Evolutionary conservation across 768 basidiomycete genomes (phyloP).

Genomic region (Boletellus ananas): DNA sequence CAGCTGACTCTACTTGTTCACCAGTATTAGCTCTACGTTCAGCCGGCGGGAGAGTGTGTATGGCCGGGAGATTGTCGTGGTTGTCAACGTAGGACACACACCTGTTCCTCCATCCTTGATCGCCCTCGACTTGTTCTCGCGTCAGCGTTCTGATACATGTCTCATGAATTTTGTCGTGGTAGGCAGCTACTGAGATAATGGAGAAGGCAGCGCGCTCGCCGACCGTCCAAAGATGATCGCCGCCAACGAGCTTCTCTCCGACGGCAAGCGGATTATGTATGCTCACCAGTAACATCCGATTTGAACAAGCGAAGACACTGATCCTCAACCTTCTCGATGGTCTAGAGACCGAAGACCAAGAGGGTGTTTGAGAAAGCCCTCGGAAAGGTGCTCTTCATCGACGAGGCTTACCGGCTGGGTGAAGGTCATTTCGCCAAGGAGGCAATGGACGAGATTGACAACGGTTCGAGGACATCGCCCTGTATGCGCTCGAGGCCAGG

Average conservation of each 20-base stretch:
- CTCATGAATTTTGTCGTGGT: too few relatives aligned
- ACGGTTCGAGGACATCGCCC: too few relatives aligned
- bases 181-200: conserved; percentile 59
- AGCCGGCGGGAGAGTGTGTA: conserved; percentile 50
- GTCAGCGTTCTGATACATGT: too few relatives aligned
- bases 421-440: conserved; percentile 68
- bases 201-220: conserved; percentile 47
- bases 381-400: conserved; percentile 67
- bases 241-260: conserved; percentile 50
- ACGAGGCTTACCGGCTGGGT: conserved; percentile 65
- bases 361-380: conserved; percentile 61
- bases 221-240: conserved; percentile 53
- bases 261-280: conserved; percentile 50
- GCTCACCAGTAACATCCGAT: conserved; percentile 42
- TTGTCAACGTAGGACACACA: conserved; percentile 12
- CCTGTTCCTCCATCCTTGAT: background rate
- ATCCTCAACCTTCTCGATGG: conserved; percentile 32
- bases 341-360: conserved; percentile 50
- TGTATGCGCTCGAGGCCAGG: too few relatives aligned
- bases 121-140: background rate
- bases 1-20: background rate
- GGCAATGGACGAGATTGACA: conserved; percentile 74
- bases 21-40: conserved; percentile 30
- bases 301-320: conserved; percentile 26
- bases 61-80: conserved; percentile 32